Evolutionary conservation across 75 land plant genomes (phyloP).

Genomic region (Cryptomeria japonica): DNA sequence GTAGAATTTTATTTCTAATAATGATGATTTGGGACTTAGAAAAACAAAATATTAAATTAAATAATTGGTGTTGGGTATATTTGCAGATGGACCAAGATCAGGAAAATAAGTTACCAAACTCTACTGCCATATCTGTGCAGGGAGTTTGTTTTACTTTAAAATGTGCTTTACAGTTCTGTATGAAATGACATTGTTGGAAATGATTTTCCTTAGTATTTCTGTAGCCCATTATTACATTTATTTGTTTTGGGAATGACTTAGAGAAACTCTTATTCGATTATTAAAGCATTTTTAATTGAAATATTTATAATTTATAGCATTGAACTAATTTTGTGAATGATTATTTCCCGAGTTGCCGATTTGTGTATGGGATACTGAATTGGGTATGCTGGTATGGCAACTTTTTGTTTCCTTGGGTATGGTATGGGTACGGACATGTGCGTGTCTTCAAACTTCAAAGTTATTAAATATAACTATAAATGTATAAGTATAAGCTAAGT

Average conservation of each 20-base stretch:
- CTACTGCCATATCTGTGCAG: no score
- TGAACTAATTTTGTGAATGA: not conserved
- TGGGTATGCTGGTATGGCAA: no score
- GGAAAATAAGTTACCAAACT: not conserved
- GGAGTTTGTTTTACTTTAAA: not conserved
- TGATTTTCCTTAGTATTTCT: not conserved
- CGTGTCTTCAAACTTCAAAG: no score
- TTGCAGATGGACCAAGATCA: not conserved
- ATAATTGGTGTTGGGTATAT: not conserved
- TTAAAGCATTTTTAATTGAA: not conserved
- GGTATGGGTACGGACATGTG: no score
- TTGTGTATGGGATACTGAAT: no score
- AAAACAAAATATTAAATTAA: not conserved
- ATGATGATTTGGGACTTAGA: not conserved
- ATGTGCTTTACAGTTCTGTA: not conserved
- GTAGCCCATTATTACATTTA: not conserved
- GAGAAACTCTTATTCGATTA: not conserved
- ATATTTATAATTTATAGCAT: not conserved
- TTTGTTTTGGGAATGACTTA: not conserved
- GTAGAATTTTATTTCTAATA: not conserved
- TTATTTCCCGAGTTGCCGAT: no score
- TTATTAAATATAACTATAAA: no score
- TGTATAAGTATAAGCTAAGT: no score
- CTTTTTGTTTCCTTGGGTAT: no score
- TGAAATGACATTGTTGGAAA: not conserved